phyloP scores from a whole-genome alignment of 75 land plant genomes.

The Larix kaempferi region DNA sequence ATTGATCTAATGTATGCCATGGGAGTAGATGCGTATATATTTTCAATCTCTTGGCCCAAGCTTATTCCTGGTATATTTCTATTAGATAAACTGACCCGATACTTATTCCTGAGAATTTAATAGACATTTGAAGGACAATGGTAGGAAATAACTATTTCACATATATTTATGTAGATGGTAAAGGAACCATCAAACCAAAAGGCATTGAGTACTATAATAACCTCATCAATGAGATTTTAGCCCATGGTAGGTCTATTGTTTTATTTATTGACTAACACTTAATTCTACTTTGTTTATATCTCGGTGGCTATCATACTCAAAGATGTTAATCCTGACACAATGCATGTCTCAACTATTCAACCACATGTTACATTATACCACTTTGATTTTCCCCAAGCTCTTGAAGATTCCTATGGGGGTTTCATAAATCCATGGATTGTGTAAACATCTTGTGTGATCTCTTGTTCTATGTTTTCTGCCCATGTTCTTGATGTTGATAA shows the following conservation, averaged over 20 bases:
- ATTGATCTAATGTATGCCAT: slow-evolving; percentile 31
- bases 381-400: slow-evolving; percentile 40
- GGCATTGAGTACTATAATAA: slow-evolving; percentile 33
- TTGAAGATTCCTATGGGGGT: slow-evolving; percentile 50
- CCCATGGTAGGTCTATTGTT: slow-evolving; percentile 9
- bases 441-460: slow-evolving; percentile 2
- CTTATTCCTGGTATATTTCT: slow-evolving; percentile 38
- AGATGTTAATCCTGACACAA: not conserved
- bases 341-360: slow-evolving; percentile 29
- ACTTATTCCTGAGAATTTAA: too few species aligned
- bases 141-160: too few species aligned
- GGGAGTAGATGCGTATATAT: slow-evolving; percentile 44
- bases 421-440: slow-evolving; percentile 28
- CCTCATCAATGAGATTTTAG: slow-evolving; percentile 25
- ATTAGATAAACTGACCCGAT: not conserved
- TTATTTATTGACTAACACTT: not conserved
- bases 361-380: slow-evolving; percentile 41
- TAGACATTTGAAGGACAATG: too few species aligned
- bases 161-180: slow-evolving; percentile 17
- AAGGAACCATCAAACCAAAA: slow-evolving; percentile 17
- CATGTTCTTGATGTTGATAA: too few species aligned
- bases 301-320: not conserved
- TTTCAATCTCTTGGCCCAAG: slow-evolving; percentile 54
- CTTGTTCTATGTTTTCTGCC: too few species aligned
- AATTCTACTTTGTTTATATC: not conserved